phyloP scores from a whole-genome alignment of 1,284 basidiomycete genomes.

The Grifola frondosa region DNA sequence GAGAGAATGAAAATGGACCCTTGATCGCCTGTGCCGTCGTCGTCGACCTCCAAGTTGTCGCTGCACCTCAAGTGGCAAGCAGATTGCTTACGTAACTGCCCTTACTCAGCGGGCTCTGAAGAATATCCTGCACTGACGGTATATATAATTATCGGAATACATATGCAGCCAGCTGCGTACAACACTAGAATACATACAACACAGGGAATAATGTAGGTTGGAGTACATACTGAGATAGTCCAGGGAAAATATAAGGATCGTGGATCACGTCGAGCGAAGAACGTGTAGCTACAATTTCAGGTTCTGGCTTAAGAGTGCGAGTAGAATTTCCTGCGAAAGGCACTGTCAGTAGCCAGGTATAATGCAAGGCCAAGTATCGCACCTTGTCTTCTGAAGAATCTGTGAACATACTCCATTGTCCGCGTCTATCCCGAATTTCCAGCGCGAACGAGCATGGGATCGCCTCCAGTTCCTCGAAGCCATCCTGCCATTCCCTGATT shows the following conservation, averaged over 20 bases:
- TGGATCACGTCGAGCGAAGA: neutral
- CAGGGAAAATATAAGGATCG: neutral
- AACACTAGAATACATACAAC: too few relatives aligned
- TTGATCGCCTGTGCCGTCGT: too few relatives aligned
- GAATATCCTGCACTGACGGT: neutral
- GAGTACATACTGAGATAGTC: too few relatives aligned
- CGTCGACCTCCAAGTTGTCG: neutral
- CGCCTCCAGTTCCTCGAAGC: constrained; percentile 69
- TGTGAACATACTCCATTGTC: constrained; percentile 60
- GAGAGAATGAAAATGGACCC: constrained; percentile 3
- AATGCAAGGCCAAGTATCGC: too few relatives aligned
- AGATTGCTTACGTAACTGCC: constrained; percentile 2
- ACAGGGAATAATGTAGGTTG: too few relatives aligned
- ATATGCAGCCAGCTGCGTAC: too few relatives aligned
- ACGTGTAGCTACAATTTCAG: too few relatives aligned
- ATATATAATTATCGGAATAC: too few relatives aligned
- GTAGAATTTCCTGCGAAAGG: constrained; percentile 27
- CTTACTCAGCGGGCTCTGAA: constrained; percentile 3
- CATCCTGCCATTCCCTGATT: constrained; percentile 67
- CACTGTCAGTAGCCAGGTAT: too few relatives aligned
- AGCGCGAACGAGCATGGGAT: constrained; percentile 71
- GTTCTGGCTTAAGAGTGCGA: constrained; percentile 22
- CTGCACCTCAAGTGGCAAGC: neutral
- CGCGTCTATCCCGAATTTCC: constrained; percentile 50
- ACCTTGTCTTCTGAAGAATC: constrained; percentile 73